These are phyloP conservation scores for Candida buenavistaensis DNA, from an alignment of 1,139 yeast species.

Conservation along the genomic window DNA sequence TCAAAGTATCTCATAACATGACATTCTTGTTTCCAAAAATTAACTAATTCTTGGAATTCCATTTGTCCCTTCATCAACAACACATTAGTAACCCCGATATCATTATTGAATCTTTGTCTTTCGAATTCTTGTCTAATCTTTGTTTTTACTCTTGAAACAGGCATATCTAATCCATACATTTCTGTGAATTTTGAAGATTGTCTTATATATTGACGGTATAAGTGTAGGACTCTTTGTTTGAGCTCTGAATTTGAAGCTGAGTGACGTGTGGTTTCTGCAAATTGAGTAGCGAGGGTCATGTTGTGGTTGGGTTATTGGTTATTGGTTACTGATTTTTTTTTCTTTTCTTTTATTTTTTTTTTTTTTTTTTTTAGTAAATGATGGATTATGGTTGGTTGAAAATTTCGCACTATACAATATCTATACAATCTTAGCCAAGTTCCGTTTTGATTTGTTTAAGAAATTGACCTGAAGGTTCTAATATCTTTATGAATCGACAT, in stretches of 20 bases:
- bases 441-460: constrained; percentile 19
- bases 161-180: constrained; percentile 78
- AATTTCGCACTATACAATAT: no score
- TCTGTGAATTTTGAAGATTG: constrained; percentile 63
- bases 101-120: constrained; percentile 72
- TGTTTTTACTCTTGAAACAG: constrained; percentile 78
- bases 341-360: not conserved
- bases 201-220: constrained; percentile 73
- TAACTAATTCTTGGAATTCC: constrained; percentile 87
- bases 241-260: constrained; percentile 64
- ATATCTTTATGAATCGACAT: constrained; percentile 43
- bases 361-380: constrained; percentile 18
- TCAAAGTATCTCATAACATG: constrained; percentile 84
- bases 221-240: constrained; percentile 61
- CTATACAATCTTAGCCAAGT: constrained; percentile 5
- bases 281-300: constrained; percentile 75
- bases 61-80: constrained; percentile 81
- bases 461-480: constrained; percentile 40
- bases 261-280: constrained; percentile 79
- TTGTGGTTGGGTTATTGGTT: constrained; percentile 3
- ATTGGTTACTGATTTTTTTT: no score
- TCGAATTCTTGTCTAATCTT: constrained; percentile 89
- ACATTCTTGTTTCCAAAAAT: constrained; percentile 90
- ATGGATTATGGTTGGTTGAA: constrained; percentile 29
- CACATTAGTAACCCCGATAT: constrained; percentile 64